phyloP scores from a whole-genome alignment of 176 grass and related monocot species.

The Hsuehochloa calcarea region DNA sequence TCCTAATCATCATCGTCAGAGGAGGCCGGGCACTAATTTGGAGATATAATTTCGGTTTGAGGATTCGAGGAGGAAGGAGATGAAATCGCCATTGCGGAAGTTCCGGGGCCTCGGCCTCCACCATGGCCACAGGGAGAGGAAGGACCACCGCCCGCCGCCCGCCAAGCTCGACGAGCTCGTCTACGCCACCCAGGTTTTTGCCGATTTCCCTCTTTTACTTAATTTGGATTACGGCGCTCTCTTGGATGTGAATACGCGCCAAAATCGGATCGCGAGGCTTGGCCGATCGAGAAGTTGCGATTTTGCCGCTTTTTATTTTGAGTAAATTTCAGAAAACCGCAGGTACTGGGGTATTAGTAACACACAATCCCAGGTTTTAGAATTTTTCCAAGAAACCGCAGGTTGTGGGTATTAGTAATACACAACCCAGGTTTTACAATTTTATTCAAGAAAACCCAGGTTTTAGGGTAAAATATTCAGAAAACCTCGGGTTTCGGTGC shows the following conservation, averaged over 20 bases:
- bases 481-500: too few species aligned
- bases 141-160: conserved; percentile 43
- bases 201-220: not conserved
- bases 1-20: not conserved
- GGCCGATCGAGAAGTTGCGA: not conserved
- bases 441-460: too few species aligned
- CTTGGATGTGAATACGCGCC: not conserved
- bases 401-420: too few species aligned
- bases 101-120: conserved; percentile 54
- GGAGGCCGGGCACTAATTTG: not conserved
- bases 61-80: conserved; percentile 24
- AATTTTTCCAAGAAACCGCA: too few species aligned
- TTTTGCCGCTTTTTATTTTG: not conserved
- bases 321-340: too few species aligned
- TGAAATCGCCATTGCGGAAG: conserved; percentile 91
- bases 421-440: too few species aligned
- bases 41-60: not conserved
- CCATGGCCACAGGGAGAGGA: conserved; percentile 44
- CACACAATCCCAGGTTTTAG: too few species aligned
- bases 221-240: not conserved
- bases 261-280: conserved; percentile 22
- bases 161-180: conserved; percentile 85
- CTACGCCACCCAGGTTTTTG: conserved; percentile 59
- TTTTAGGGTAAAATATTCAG: too few species aligned
- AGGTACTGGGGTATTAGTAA: too few species aligned